phyloP scores from a whole-genome alignment of 495 filamentous ascomycete species.

The Xylaria palmicola region DNA sequence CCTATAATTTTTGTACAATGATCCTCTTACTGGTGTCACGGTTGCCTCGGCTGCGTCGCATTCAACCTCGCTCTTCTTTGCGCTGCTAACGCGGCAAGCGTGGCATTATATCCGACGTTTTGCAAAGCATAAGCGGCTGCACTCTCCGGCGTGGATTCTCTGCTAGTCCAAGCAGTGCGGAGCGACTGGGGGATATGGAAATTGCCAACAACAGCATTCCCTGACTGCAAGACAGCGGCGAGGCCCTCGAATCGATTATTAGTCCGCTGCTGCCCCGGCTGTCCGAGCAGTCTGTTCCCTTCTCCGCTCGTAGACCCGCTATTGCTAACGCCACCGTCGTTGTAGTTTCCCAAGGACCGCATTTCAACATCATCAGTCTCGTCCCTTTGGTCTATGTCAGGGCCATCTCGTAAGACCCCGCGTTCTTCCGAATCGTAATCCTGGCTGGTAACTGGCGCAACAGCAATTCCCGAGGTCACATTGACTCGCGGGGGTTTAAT shows the following conservation, averaged over 20 bases:
- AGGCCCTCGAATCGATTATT: slow-evolving; percentile 45
- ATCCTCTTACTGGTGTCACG: slow-evolving; percentile 15
- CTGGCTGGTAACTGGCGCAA: slow-evolving; percentile 42
- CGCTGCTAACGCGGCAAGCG: slow-evolving; percentile 44
- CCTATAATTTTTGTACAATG: slow-evolving; percentile 30
- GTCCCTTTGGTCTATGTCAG: slow-evolving; percentile 36
- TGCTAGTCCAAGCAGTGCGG: slow-evolving; percentile 55
- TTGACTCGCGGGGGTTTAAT: slow-evolving; percentile 33
- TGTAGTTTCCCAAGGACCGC: slow-evolving; percentile 34
- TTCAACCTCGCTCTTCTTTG: slow-evolving; percentile 41
- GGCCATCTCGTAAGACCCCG: slow-evolving; percentile 59
- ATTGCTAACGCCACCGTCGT: slow-evolving; percentile 27
- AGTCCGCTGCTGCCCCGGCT: slow-evolving; percentile 24
- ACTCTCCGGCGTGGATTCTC: slow-evolving; percentile 45
- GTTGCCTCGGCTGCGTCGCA: slow-evolving; percentile 23
- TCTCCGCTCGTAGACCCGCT: slow-evolving; percentile 37
- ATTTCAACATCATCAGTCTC: slow-evolving; percentile 52
- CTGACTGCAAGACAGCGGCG: slow-evolving; percentile 62
- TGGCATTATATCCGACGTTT: slow-evolving; percentile 50
- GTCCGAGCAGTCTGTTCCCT: slow-evolving; percentile 47
- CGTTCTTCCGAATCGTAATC: slow-evolving; percentile 81
- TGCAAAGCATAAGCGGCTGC: slow-evolving; percentile 51
- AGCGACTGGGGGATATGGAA: slow-evolving; percentile 68
- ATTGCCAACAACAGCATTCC: slow-evolving; percentile 66
- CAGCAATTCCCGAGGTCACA: slow-evolving; percentile 16